Evolutionary conservation across 768 basidiomycete species (phyloP), one percentile per base, ranked within the genome.

Genomic region (Phaeolepiota aurea): DNA sequence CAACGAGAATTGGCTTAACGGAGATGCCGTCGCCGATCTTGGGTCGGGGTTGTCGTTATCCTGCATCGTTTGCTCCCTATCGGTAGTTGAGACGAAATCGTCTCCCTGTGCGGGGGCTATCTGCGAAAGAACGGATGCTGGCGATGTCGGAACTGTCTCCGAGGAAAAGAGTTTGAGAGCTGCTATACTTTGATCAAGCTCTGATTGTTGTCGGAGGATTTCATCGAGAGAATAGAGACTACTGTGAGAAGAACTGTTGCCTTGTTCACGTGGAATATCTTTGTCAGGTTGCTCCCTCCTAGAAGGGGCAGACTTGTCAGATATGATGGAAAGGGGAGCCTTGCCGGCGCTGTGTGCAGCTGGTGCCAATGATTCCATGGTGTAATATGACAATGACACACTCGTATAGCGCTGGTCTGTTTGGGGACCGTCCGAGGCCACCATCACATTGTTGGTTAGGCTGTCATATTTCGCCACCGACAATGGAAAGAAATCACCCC

Each of bases 151-250:
- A 40, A 5, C 25, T 23, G 38, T 21, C 31, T 38, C 42, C 18
- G 58, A 52, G 25, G 69, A 65, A 46, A 75, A 68, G 18, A 73
- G 43, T 32, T 65, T 69, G 34, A 86, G 62, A 23, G 69, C 72
- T 20, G 74, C 74, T 38, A 86, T 82, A 43, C 69, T 81, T 52
- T 64, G 64, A 49, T 83, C 82, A 38, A 86, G 64, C 45, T 83
- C 78, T 2, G 56, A 68, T 53, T 82, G 79, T 50, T 81, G 73
- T 16, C 74, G 74, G 32, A 78, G 49, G 22, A 85, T 63, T 39
- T 71, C 66, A 25, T 74, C 68, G 16, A 77, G 58, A 1, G 76
- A 72, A 13, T 55, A 57, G 25, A 53, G 44, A 13, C 61, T 59
- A 49, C 69, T 69, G 43, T 72, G 72, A 4, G 74, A 49, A 2